Percentiles rank a stretch among this genome's conserved stretches.
phyloP scores from a whole-genome alignment of 352 stramenopile species.

The Phytophthora citricola region DNA sequence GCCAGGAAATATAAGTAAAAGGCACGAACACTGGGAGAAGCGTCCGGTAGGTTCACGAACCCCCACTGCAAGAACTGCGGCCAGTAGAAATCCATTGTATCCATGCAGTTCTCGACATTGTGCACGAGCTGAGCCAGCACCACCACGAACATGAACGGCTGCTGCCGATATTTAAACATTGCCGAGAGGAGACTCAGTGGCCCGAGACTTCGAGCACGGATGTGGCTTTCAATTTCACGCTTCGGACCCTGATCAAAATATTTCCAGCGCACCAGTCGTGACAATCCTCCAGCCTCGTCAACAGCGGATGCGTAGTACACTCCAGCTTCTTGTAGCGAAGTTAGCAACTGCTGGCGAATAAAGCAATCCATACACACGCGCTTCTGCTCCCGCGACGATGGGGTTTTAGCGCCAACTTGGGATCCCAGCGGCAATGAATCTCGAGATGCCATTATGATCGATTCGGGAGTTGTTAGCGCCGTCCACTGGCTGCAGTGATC shows the following conservation, averaged over 20 bases:
- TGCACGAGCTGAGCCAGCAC: constrained; percentile 68
- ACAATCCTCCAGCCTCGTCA: constrained; percentile 57
- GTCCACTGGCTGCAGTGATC: constrained; percentile 50
- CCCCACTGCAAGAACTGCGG: constrained; percentile 75
- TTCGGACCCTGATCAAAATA: constrained; percentile 65
- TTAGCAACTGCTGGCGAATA: constrained; percentile 59
- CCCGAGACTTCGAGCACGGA: constrained; percentile 51
- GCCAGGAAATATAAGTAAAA: constrained; percentile 74
- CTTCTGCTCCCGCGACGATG: constrained; percentile 9
- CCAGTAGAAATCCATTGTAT: constrained; percentile 77
- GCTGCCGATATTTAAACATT: constrained; percentile 73
- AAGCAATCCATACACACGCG: constrained; percentile 62
- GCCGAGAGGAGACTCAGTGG: constrained; percentile 60
- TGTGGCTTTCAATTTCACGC: constrained; percentile 44
- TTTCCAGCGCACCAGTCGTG: constrained; percentile 58
- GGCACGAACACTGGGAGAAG: constrained; percentile 59
- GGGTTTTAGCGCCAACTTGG: constrained; percentile 10
- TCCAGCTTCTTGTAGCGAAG: constrained; percentile 42
- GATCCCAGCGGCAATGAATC: constrained; percentile 8
- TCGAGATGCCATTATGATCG: constrained; percentile 5
- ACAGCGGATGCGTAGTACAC: constrained; percentile 48
- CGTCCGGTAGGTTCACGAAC: constrained; percentile 51
- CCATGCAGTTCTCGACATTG: constrained; percentile 59
- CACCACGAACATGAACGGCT: constrained; percentile 75
- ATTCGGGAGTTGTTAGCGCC: constrained; percentile 26